Conservation (phyloP, 495 filamentous ascomycete species). For the Staphylotrichum longicolle region DNA sequence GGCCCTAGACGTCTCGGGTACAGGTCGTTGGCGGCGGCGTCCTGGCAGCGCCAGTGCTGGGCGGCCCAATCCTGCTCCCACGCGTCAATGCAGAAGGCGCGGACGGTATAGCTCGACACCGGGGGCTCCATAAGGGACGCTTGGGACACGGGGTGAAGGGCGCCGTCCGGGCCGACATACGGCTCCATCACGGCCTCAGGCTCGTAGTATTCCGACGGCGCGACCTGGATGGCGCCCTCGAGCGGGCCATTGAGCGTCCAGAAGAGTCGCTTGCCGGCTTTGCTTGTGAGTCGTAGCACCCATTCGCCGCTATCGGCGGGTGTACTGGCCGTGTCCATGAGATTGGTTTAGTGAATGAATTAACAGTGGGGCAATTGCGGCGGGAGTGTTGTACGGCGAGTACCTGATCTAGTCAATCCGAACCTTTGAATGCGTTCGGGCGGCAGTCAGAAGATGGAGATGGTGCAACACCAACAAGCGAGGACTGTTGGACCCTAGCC, state of each 20-base stretch:
- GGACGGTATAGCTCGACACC: neutral
- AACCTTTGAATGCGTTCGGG: too few relatives aligned
- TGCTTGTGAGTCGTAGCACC: conserved; percentile 3
- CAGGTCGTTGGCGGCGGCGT: neutral
- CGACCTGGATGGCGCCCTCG: conserved; percentile 6
- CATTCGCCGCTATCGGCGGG: conserved; percentile 3
- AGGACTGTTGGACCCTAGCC: too few relatives aligned
- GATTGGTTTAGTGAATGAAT: neutral
- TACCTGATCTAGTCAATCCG: too few relatives aligned
- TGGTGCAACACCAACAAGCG: too few relatives aligned
- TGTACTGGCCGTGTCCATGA: conserved; percentile 6
- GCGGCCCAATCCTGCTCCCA: neutral
- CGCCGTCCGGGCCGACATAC: conserved; percentile 10
- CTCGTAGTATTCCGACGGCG: conserved; percentile 13
- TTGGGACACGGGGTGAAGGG: conserved; percentile 6
- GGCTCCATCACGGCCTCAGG: conserved; percentile 7
- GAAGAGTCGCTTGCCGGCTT: conserved; percentile 8
- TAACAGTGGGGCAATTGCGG: conserved; percentile 1
- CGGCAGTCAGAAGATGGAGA: too few relatives aligned
- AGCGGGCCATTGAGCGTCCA: conserved; percentile 11
- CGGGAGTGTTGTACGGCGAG: neutral
- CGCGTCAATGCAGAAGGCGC: neutral
- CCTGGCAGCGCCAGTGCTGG: neutral
- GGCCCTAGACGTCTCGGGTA: conserved; percentile 10
- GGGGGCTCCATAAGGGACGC: conserved; percentile 2